Evolutionary conservation across 2,329 filamentous ascomycete species (phyloP), one percentile per base, ranked within the genome.

Genomic region (Aspergillus sclerotialis): DNA sequence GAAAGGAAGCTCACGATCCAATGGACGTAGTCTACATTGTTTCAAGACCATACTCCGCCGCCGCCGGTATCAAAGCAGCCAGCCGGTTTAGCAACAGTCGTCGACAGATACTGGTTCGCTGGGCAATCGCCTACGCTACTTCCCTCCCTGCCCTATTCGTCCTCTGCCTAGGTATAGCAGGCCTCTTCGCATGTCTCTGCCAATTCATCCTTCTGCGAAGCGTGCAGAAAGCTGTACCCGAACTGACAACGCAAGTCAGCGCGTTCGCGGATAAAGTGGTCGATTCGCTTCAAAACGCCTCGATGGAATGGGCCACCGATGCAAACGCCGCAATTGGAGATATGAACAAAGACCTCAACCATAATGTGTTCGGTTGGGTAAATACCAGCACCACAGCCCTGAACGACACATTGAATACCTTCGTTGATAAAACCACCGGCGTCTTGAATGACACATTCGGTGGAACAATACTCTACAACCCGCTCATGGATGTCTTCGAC

Each of bases 1-100:
- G 72, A 29, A 68, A 74, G 45, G 69, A 81, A 36, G 74, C 77
- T 18, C 79, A 80, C 54, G 88, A 96, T 52, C 75, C 83, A 1
- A 79, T 94, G 72, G 90, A 96, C 55, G 79, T 89, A 23, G 77
- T 94, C 27, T 94, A 95, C 63, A 83, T 95, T 46, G 79, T 82
- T 19, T 89, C 86, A 21, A 78, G 87, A 14, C 88, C 90, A 2
- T 78, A 82, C 48, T 85, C 87, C 1, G 77, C 86, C 1, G 72
- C 72, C 2, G 65, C 74, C 17, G 90, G 89, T 26, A 74, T 94
- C 56, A 81, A 75, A 61, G 48, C 84, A 13, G 77, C 84, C 5
- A 73, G 73, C 33, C 72, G 68, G 38, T 79, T 90, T 62, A 59
- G 56, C 42, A 75, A 74, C 64, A 63, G 62, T 52, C 73, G 81